Percentiles rank a stretch among this genome's conserved stretches.
Evolutionary conservation across 768 basidiomycete species (phyloP).

Genomic region (Suillus occidentalis): DNA sequence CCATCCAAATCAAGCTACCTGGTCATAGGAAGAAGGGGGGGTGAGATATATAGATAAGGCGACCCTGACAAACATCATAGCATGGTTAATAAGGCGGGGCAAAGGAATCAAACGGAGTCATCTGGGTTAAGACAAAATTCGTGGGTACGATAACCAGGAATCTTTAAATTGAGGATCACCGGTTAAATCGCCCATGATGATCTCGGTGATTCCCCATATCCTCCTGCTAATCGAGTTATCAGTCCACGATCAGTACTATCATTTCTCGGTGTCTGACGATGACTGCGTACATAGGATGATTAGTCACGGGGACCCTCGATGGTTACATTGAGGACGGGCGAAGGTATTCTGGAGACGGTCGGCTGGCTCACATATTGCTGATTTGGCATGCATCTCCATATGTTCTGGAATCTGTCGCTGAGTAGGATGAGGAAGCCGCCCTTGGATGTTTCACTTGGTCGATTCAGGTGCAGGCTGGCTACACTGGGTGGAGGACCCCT

Average conservation of each 20-base stretch:
- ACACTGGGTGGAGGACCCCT: background rate
- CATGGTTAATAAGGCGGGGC: background rate
- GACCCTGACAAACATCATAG: background rate
- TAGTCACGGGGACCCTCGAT: background rate
- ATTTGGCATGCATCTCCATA: background rate
- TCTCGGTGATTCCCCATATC: conserved; percentile 6
- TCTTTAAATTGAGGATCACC: conserved; percentile 8
- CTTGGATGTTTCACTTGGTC: background rate
- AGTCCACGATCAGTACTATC: conserved; percentile 1
- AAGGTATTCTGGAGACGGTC: background rate
- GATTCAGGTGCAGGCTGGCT: background rate
- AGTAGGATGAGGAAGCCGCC: conserved; percentile 1
- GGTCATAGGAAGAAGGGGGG: background rate
- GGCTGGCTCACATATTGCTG: background rate
- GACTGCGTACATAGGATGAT: conserved; percentile 3
- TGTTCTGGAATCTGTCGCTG: background rate
- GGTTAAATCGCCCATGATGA: conserved; percentile 6
- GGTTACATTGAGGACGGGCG: conserved; percentile 2
- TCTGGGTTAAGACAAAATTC: background rate
- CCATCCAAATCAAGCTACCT: background rate
- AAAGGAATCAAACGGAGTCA: background rate
- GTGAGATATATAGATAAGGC: conserved; percentile 1
- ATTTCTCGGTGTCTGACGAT: conserved; percentile 4
- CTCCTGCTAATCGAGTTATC: conserved; percentile 5
- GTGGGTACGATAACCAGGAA: conserved; percentile 1